These are phyloP conservation scores for Pinus tabuliformis DNA, from an alignment of 75 land plant species.

Conservation along the genomic window DNA sequence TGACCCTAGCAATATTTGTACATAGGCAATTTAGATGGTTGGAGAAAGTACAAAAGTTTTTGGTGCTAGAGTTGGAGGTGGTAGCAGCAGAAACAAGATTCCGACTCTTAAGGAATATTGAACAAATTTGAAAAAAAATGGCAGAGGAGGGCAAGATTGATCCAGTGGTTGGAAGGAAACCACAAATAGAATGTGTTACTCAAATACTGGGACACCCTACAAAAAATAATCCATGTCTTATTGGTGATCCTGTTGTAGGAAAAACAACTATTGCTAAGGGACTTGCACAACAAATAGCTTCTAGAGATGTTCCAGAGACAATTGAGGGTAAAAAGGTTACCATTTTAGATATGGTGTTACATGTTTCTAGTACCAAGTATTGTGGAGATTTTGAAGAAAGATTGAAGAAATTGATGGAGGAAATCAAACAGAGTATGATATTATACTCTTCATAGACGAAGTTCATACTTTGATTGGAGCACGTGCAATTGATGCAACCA, in stretches of 20 bases:
- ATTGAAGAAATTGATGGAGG: slow-evolving; percentile 69
- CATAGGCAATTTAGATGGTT: slow-evolving; percentile 84
- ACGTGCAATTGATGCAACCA: slow-evolving; percentile 69
- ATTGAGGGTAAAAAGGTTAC: slow-evolving; percentile 63
- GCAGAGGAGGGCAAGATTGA: slow-evolving; percentile 80
- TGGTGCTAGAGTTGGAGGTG: slow-evolving; percentile 89
- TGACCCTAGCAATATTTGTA: slow-evolving; percentile 85
- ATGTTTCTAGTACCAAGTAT: slow-evolving; percentile 66
- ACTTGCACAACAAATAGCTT: slow-evolving; percentile 51
- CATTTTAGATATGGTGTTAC: slow-evolving; percentile 63
- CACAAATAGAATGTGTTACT: slow-evolving; percentile 48
- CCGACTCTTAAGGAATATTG: slow-evolving; percentile 98
- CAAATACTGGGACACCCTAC: slow-evolving; percentile 50
- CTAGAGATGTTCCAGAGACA: slow-evolving; percentile 56
- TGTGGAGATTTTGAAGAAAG: too few species aligned
- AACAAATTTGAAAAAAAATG: slow-evolving; percentile 84
- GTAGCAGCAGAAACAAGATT: slow-evolving; percentile 78
- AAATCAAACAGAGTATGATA: slow-evolving; percentile 58
- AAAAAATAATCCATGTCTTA: slow-evolving; percentile 58
- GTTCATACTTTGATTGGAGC: slow-evolving; percentile 73
- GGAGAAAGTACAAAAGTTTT: slow-evolving; percentile 94
- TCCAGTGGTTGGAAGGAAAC: slow-evolving; percentile 50
- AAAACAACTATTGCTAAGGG: slow-evolving; percentile 60
- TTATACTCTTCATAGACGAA: slow-evolving; percentile 73
- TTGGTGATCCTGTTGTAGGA: slow-evolving; percentile 61